Percentiles rank a stretch among this genome's conserved stretches.
phyloP scores from a whole-genome alignment of 331 rosid species.

The Pyrus hybrid region DNA sequence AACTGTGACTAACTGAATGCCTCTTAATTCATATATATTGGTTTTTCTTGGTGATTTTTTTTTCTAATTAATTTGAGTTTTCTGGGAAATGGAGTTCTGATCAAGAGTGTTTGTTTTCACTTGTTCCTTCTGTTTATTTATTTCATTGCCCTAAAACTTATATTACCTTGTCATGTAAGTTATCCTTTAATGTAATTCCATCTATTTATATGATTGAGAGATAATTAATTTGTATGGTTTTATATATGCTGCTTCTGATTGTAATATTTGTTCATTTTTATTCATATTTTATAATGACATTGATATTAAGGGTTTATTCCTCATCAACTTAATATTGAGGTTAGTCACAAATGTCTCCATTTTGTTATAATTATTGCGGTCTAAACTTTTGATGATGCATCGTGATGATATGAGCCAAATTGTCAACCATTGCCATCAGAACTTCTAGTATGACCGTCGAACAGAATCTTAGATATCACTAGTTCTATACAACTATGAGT shows the following conservation, averaged over 20 bases:
- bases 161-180: not conserved
- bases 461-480: no score
- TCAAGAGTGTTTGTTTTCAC: not conserved
- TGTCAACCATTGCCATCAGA: not conserved
- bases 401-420: not conserved
- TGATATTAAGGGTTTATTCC: not conserved
- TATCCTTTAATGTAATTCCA: not conserved
- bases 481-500: no score
- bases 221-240: constrained; percentile 20
- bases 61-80: constrained; percentile 4
- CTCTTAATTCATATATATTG: constrained; percentile 5
- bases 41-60: not conserved
- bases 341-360: not conserved
- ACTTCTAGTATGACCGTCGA: not conserved
- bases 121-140: not conserved
- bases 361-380: not conserved
- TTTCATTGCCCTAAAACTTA: not conserved
- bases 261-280: constrained; percentile 17
- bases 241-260: constrained; percentile 20
- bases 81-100: constrained; percentile 25
- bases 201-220: constrained; percentile 18
- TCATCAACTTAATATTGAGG: not conserved
- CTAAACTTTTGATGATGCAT: not conserved
- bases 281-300: constrained; percentile 7
- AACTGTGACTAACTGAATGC: constrained; percentile 37